Evolutionary conservation across 2,329 filamentous ascomycete genomes (phyloP).

Genomic region (Monosporascus ibericus): DNA sequence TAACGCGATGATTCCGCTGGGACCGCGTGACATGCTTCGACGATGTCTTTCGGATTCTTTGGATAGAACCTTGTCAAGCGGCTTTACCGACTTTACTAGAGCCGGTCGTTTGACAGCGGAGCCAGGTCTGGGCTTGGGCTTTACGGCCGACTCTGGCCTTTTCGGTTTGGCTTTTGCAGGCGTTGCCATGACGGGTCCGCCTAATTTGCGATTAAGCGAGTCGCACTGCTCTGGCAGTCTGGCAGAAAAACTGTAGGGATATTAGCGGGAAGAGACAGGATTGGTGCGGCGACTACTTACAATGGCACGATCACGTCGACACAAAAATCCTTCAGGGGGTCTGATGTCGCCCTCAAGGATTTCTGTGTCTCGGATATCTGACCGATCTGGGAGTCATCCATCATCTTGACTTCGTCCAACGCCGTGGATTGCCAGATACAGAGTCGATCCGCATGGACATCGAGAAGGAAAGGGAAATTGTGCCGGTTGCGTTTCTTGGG

Average conservation of each 20-base stretch:
- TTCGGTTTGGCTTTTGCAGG: slow-evolving; percentile 43
- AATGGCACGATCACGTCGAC: slow-evolving; percentile 77
- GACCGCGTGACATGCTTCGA: slow-evolving; percentile 50
- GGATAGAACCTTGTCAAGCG: slow-evolving; percentile 56
- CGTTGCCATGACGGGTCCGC: slow-evolving; percentile 58
- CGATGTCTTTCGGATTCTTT: slow-evolving; percentile 47
- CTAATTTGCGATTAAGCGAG: slow-evolving; percentile 67
- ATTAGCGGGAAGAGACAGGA: slow-evolving; percentile 26
- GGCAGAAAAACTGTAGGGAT: slow-evolving; percentile 56
- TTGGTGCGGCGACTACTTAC: slow-evolving; percentile 36
- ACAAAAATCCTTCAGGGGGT: slow-evolving; percentile 70
- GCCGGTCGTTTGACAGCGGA: slow-evolving; percentile 43
- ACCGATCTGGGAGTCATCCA: slow-evolving; percentile 41
- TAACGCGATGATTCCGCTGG: slow-evolving; percentile 54
- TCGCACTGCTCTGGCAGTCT: slow-evolving; percentile 68
- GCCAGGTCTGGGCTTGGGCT: slow-evolving; percentile 45
- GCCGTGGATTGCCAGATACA: slow-evolving; percentile 81
- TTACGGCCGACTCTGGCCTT: slow-evolving; percentile 35
- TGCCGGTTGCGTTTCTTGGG: slow-evolving; percentile 55
- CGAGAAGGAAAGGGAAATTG: slow-evolving; percentile 60
- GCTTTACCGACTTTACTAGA: slow-evolving; percentile 37
- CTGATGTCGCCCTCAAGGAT: slow-evolving; percentile 40
- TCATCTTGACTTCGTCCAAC: slow-evolving; percentile 47
- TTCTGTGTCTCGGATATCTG: slow-evolving; percentile 28
- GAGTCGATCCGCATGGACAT: slow-evolving; percentile 69